Base-by-base conservation (phyloP, 1,284 basidiomycete species). In the Mycena citricolor region DNA sequence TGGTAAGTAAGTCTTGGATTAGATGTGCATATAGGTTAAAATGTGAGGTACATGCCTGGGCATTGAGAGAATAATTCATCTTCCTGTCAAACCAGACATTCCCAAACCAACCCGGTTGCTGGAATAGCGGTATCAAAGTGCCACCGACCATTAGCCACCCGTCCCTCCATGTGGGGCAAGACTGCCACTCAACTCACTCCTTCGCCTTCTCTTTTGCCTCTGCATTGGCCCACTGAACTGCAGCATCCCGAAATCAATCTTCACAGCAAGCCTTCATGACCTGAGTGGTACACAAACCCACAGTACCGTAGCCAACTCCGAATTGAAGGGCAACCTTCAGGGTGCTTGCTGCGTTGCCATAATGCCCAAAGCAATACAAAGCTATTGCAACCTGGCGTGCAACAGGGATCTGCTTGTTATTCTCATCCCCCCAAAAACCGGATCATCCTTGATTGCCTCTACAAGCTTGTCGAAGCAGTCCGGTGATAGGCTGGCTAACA, bases 81-180 rank as follows among this genome's bases (percentile, higher is more conserved):
- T 68, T 68, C 8, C 59, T 32, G 39, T 64, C 58, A 54, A 57
- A 66, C 25, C 49, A 68, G 11, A 42, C 54, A 21, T 66, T 55
- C 8, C 65, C 62, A 54, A 42, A 60, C 38, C 38, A 58, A 8
- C 22, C 39, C 6, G 65, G 65, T 10, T 44, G 19, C 2, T 41
- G 29, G 40, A 38, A 58, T 4, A 67, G 47, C 13, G 58, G 57
- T 14, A 64, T 45, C 6, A 64, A 39, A 39, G 13, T 22, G n/a
- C 66, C 62, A 52, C 67, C 63, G 12, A 64, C 63, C 51, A 66
- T 57, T 31, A 52, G 51, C 55, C 55, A 66, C 1, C 66, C 63
- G 52, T 61, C 40, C 4, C 57, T 22, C 65, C 65, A 67, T 11
- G 51, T 61, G 8, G 39, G 21, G 41, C 66, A 67, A 5, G 61